A percentile compares a stretch with the other conserved stretches of the same genome.
These are phyloP conservation scores for Aechmea fasciata DNA, from an alignment of 176 grass and related monocot genomes.

Conservation along the genomic window DNA sequence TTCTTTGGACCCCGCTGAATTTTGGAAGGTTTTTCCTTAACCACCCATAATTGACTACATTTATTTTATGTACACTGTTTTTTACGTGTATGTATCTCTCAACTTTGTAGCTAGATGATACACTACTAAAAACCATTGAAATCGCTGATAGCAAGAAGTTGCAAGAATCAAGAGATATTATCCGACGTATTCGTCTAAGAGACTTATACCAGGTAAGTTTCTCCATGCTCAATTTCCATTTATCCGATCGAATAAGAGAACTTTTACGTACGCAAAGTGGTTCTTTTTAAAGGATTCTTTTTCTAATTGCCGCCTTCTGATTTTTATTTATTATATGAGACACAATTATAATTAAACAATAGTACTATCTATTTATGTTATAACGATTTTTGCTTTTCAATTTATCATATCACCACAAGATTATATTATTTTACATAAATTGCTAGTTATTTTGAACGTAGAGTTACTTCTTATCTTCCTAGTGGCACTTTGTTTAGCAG, in stretches of 20 bases:
- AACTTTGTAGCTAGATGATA: conserved; percentile 74
- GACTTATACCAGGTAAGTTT: conserved; percentile 66
- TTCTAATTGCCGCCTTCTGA: too few relatives aligned
- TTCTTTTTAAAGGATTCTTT: too few relatives aligned
- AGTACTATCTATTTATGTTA: too few relatives aligned
- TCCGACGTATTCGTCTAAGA: conserved; percentile 67
- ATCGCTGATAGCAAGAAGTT: conserved; percentile 47
- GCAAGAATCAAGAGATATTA: conserved; percentile 69
- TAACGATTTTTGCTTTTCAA: too few relatives aligned
- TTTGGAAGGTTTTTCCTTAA: conserved; percentile 66
- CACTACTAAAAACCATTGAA: conserved; percentile 79
- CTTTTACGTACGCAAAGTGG: too few relatives aligned
- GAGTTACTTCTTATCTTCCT: not conserved
- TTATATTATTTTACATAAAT: too few relatives aligned
- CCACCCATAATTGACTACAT: conserved; percentile 12
- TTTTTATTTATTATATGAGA: too few relatives aligned
- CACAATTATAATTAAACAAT: too few relatives aligned
- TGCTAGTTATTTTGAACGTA: too few relatives aligned
- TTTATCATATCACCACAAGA: too few relatives aligned
- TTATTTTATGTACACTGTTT: not conserved
- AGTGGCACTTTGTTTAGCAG: not conserved
- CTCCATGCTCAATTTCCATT: not conserved
- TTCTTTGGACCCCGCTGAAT: conserved; percentile 65
- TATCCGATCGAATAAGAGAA: too few relatives aligned
- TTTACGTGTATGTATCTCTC: conserved; percentile 7